Evolutionary conservation across 108 stramenopile genomes (phyloP).

Genomic region (Cyclotella baltica): DNA sequence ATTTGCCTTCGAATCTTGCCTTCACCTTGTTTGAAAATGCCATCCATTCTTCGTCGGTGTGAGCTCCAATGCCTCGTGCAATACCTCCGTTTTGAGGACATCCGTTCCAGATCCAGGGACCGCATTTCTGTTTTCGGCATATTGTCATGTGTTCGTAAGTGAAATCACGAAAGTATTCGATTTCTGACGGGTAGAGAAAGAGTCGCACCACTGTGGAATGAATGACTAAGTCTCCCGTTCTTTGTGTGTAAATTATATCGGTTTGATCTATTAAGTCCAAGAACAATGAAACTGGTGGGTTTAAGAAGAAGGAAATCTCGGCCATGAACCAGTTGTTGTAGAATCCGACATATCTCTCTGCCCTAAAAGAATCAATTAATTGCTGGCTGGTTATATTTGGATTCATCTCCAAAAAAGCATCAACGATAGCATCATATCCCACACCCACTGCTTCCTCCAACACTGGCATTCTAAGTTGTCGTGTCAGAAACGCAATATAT

Average conservation of each 20-base stretch:
- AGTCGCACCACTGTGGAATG: slow-evolving; percentile 73
- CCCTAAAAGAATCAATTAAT: slow-evolving; percentile 26
- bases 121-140: slow-evolving; percentile 4
- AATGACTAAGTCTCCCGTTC: slow-evolving; percentile 80
- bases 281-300: slow-evolving; percentile 56
- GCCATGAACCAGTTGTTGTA: slow-evolving; percentile 88
- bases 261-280: slow-evolving; percentile 67
- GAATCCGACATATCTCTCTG: slow-evolving; percentile 51
- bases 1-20: not conserved
- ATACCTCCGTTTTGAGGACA: slow-evolving; percentile 38
- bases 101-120: not conserved
- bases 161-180: slow-evolving; percentile 84
- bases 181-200: slow-evolving; percentile 57
- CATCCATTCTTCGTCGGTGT: slow-evolving; percentile 19
- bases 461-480: slow-evolving; percentile 70
- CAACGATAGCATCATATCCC: slow-evolving; percentile 22
- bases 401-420: slow-evolving; percentile 11
- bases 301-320: slow-evolving; percentile 63
- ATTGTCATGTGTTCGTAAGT: slow-evolving; percentile 71
- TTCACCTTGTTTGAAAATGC: not conserved
- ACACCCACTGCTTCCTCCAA: slow-evolving; percentile 66
- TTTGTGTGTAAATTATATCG: slow-evolving; percentile 68
- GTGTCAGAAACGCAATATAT: too few species aligned
- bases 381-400: slow-evolving; percentile 1
- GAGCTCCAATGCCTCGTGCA: slow-evolving; percentile 12